phyloP scores from a whole-genome alignment of 371 early-diverging fungal species.

The Batkoa obscura region DNA sequence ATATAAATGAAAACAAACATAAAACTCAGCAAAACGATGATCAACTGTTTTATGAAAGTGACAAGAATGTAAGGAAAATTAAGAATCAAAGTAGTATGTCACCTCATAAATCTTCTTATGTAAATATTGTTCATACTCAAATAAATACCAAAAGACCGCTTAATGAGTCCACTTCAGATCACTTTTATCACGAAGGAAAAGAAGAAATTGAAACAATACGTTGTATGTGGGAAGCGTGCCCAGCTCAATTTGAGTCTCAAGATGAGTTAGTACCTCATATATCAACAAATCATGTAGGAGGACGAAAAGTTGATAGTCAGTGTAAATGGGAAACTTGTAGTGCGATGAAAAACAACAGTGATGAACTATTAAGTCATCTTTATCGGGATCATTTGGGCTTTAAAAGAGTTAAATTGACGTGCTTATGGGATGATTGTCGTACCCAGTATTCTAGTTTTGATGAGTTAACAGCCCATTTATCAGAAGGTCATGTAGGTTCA shows the following conservation, averaged over 20 bases:
- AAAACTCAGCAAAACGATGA: too few relatives aligned
- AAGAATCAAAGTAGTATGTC: too few relatives aligned
- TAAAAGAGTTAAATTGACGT: conserved; percentile 19
- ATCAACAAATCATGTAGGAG: conserved; percentile 48
- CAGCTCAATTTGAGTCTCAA: conserved; percentile 40
- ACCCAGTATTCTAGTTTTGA: conserved; percentile 34
- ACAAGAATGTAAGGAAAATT: too few relatives aligned
- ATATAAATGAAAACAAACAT: too few relatives aligned
- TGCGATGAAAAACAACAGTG: conserved; percentile 24
- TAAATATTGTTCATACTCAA: too few relatives aligned
- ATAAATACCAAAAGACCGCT: too few relatives aligned
- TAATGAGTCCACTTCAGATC: too few relatives aligned
- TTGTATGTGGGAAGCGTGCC: conserved; percentile 68
- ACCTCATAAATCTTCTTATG: too few relatives aligned
- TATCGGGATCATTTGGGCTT: conserved; percentile 30
- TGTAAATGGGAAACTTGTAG: conserved; percentile 67
- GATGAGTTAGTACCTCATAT: conserved; percentile 70
- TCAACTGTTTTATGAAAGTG: too few relatives aligned
- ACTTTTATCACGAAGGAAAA: background rate
- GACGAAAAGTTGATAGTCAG: conserved; percentile 17
- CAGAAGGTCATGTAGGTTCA: conserved; percentile 49
- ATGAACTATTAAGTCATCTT: conserved; percentile 45
- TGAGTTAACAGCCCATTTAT: conserved; percentile 46
- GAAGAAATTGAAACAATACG: background rate
- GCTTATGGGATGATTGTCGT: conserved; percentile 37